Base-by-base conservation (phyloP, 2,329 filamentous ascomycete species). In the Trichothecium roseum region DNA sequence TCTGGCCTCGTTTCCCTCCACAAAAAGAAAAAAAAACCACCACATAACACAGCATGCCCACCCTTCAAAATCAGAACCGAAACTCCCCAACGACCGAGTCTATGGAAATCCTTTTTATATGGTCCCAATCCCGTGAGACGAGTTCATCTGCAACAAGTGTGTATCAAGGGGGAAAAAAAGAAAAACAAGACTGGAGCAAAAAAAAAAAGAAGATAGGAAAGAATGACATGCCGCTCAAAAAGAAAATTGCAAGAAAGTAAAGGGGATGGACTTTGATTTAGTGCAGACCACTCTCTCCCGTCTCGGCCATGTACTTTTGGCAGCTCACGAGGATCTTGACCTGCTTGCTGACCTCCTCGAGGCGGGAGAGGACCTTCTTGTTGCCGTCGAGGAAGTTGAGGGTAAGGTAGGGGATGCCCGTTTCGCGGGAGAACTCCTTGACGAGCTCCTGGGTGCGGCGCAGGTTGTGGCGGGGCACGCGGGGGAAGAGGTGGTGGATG, bases 301-400 rank as follows among this genome's bases (percentile, higher is more conserved):
- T 56, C 35, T 53, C 43, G 3, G 48, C 48, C 26, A 71, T 57
- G 4, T 59, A 59, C 47, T 69, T 72, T 52, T 84, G 79, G 50
- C 84, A 89, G 56, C 86, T 84, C 30, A 78, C 72, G 45, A 88
- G 62, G 38, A 89, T 84, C 35, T 75, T 73, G 10, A 84, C 82
- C 60, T 93, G 86, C 49, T 78, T 78, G 18, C 81, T 80, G 2
- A 94, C 79, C 49, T 94, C 84, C 4, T 75, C 81, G 33, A 94
- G 65, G 30, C 76, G 70, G 13, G 81, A 69, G 47, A 94, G 74
- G 10, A 94, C 85, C 46, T 84, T 69, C 57, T 80, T 80, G 55
- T 91, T 94, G 5, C 86, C 83, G 45, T 86, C 76, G 14, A 84
- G 74, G 52, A 94, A 94, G 1, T 84, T 85, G 50, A 88, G 88